Evolutionary conservation across 768 basidiomycete species (phyloP).

Genomic region (Agrocybe pediades): DNA sequence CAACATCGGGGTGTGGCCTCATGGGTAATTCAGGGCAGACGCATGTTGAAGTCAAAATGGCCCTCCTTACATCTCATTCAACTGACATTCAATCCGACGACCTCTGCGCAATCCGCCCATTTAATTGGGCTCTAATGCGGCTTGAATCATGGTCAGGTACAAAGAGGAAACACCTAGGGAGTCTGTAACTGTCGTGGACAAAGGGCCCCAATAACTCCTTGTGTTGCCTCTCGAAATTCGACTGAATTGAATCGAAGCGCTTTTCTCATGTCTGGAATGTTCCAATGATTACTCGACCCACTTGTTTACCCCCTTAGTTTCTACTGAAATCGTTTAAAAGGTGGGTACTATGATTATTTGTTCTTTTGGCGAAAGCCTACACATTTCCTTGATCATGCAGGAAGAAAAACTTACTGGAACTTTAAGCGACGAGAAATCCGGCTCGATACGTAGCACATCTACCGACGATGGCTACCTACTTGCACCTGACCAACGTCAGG

Average conservation of each 20-base stretch:
- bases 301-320: too few relatives aligned
- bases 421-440: not conserved
- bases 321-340: not conserved
- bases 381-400: not conserved
- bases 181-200: too few relatives aligned
- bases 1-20: too few relatives aligned
- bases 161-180: too few relatives aligned
- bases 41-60: too few relatives aligned
- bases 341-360: not conserved
- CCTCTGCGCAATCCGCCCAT: too few relatives aligned
- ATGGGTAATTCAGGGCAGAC: too few relatives aligned
- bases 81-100: too few relatives aligned
- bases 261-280: not conserved
- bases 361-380: not conserved
- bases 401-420: not conserved
- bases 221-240: not conserved
- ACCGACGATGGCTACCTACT: slow-evolving; percentile 3
- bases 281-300: not conserved
- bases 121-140: too few relatives aligned
- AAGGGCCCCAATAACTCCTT: not conserved
- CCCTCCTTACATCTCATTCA: too few relatives aligned
- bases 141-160: too few relatives aligned
- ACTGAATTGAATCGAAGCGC: not conserved
- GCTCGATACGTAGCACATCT: not conserved
- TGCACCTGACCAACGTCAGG: not conserved